Percentiles rank a stretch among this genome's conserved stretches.
phyloP scores from a whole-genome alignment of 1,284 basidiomycete species.

The Inonotus obliquus region DNA sequence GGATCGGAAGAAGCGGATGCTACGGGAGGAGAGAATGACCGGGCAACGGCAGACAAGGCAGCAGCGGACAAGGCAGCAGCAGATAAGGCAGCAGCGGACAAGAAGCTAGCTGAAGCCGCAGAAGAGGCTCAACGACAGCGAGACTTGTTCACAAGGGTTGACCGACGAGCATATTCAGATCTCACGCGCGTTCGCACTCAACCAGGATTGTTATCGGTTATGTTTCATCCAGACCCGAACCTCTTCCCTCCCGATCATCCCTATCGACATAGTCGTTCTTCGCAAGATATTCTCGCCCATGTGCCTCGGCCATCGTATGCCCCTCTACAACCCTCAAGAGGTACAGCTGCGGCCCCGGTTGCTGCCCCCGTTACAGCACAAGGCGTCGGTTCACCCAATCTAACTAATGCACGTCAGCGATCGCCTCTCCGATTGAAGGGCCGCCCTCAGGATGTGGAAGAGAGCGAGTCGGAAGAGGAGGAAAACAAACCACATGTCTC shows the following conservation, averaged over 20 bases:
- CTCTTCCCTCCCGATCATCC: conserved; percentile 57
- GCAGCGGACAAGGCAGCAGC: conserved; percentile 30
- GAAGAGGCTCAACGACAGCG: conserved; percentile 64
- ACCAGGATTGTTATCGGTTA: conserved; percentile 59
- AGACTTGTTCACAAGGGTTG: conserved; percentile 75
- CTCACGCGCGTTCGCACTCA: conserved; percentile 40
- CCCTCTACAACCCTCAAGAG: conserved; percentile 54
- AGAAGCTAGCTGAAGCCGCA: conserved; percentile 27
- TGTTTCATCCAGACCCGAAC: conserved; percentile 65
- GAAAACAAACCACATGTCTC: conserved; percentile 51
- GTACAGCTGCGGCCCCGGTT: conserved; percentile 57
- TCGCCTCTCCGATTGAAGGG: conserved; percentile 44
- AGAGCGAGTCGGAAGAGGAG: conserved; percentile 53
- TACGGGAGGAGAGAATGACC: conserved; percentile 25
- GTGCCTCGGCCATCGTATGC: conserved; percentile 17
- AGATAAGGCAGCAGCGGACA: conserved; percentile 41
- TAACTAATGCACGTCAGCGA: conserved; percentile 2
- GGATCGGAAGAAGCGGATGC: conserved; percentile 25
- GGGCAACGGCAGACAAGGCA: background rate
- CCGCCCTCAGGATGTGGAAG: conserved; percentile 62
- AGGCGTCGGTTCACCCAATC: conserved; percentile 4
- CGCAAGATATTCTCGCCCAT: conserved; percentile 40
- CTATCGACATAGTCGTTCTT: conserved; percentile 47
- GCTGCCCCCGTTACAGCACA: conserved; percentile 47
- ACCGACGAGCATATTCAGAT: conserved; percentile 59